Evolutionary conservation across 352 stramenopile genomes (phyloP).

Genomic region (Pythium rhizo-oryzae): DNA sequence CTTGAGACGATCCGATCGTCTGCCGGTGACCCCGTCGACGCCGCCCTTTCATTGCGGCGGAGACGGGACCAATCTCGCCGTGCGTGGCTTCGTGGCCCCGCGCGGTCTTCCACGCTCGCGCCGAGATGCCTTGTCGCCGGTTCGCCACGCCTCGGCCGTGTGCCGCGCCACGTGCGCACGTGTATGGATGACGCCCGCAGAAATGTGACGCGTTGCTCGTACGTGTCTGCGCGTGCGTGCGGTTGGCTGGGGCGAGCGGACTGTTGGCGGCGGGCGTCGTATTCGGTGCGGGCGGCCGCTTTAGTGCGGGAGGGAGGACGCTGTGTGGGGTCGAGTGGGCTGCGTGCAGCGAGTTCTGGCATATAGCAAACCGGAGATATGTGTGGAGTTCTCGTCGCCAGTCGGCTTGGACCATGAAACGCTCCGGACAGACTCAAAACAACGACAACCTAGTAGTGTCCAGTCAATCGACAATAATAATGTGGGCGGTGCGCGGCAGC

Average conservation of each 20-base stretch:
- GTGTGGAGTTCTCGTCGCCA: conserved; percentile 78
- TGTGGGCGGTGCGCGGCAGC: conserved; percentile 4
- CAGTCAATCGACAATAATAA: conserved; percentile 15
- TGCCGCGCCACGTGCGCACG: too few relatives aligned
- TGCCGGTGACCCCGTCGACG: conserved; percentile 12
- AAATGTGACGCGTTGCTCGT: conserved; percentile 41
- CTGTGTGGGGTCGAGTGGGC: too few relatives aligned
- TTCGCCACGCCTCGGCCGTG: too few relatives aligned
- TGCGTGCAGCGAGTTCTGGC: conserved; percentile 23
- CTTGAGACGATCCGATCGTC: too few relatives aligned
- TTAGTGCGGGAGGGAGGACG: conserved; percentile 18
- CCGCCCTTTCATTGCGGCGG: conserved; percentile 1
- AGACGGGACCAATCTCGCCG: conserved; percentile 9
- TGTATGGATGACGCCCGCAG: conserved; percentile 30
- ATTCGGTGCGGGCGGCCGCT: conserved; percentile 14
- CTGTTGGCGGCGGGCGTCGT: not conserved
- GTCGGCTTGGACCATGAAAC: conserved; percentile 75
- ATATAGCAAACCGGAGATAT: conserved; percentile 56
- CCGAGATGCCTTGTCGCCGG: too few relatives aligned
- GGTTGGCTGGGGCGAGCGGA: too few relatives aligned
- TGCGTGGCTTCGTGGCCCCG: not conserved
- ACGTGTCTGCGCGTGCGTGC: too few relatives aligned
- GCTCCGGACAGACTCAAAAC: conserved; percentile 61
- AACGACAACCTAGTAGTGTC: too few relatives aligned
- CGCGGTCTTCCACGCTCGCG: not conserved